phyloP scores from a whole-genome alignment of 169 alveolate genomes.

The Eimeria zaria region DNA sequence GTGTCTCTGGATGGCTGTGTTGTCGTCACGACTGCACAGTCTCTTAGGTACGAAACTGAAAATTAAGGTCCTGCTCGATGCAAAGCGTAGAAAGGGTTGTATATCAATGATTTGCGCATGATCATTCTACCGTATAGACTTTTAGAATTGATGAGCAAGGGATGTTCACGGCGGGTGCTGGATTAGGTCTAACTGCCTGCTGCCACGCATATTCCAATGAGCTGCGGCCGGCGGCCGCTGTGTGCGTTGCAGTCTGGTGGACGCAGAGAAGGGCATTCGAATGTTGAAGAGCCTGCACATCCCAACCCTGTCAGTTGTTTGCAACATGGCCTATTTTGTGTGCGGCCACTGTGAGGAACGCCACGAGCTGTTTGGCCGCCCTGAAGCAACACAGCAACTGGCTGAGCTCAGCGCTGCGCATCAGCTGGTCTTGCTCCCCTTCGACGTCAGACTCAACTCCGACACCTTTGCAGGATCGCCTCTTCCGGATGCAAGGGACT shows the following conservation, averaged over 20 bases:
- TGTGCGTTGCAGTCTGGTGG: slow-evolving; percentile 91
- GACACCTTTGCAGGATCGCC: slow-evolving; percentile 63
- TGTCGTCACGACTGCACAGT: slow-evolving; percentile 98
- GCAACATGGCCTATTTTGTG: slow-evolving; percentile 96
- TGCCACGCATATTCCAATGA: background rate
- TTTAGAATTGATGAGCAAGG: background rate
- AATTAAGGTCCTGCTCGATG: background rate
- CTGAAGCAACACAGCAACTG: slow-evolving; percentile 65
- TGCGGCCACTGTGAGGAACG: slow-evolving; percentile 94
- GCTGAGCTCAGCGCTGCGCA: slow-evolving; percentile 67
- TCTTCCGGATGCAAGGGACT: slow-evolving; percentile 63
- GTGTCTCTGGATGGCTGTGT: slow-evolving; percentile 94
- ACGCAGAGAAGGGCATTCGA: slow-evolving; percentile 97
- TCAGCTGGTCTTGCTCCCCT: slow-evolving; percentile 43
- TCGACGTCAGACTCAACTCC: slow-evolving; percentile 65
- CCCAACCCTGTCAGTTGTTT: slow-evolving; percentile 96
- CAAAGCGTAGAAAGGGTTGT: background rate
- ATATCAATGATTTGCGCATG: background rate
- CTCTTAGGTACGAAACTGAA: slow-evolving; percentile 86
- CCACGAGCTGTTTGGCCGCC: slow-evolving; percentile 92
- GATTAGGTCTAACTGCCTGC: background rate
- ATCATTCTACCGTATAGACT: background rate
- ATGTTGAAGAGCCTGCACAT: slow-evolving; percentile 95
- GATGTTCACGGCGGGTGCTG: background rate
- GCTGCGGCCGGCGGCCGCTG: background rate